Conservation (phyloP, 176 grass and related monocot species). For the Carex kokanica region DNA sequence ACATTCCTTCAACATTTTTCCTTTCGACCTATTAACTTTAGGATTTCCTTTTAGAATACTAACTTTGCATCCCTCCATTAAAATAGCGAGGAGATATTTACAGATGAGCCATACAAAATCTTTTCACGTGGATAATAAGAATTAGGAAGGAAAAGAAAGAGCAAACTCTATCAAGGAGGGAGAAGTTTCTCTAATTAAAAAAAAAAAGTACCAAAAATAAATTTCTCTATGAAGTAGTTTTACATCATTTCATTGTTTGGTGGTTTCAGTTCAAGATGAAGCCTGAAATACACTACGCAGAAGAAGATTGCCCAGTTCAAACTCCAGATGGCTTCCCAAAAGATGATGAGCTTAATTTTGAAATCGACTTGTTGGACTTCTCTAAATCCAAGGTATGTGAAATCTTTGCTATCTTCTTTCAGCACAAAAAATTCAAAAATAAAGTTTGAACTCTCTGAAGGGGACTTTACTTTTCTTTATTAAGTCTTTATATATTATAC, state of each 20-base stretch:
- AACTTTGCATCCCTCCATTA: neutral
- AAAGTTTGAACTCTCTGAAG: conserved; percentile 12
- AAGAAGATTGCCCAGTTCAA: conserved; percentile 84
- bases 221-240: neutral
- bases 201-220: neutral
- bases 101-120: neutral
- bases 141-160: neutral
- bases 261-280: conserved; percentile 96
- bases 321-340: conserved; percentile 73
- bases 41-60: neutral
- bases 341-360: conserved; percentile 92
- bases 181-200: neutral
- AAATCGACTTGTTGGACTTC: conserved; percentile 91
- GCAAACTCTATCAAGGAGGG: neutral
- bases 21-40: neutral
- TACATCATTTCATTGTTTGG: conserved; percentile 14
- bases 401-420: neutral
- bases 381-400: conserved; percentile 82
- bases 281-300: conserved; percentile 84
- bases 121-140: neutral
- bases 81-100: neutral
- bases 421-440: neutral
- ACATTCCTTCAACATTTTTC: neutral
- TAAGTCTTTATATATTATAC: conserved; percentile 11
- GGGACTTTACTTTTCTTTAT: conserved; percentile 6